Evolutionary conservation across 306 rosid species (phyloP), one percentile per base, ranked within the genome.

Genomic region (Ormosia semicastrata): DNA sequence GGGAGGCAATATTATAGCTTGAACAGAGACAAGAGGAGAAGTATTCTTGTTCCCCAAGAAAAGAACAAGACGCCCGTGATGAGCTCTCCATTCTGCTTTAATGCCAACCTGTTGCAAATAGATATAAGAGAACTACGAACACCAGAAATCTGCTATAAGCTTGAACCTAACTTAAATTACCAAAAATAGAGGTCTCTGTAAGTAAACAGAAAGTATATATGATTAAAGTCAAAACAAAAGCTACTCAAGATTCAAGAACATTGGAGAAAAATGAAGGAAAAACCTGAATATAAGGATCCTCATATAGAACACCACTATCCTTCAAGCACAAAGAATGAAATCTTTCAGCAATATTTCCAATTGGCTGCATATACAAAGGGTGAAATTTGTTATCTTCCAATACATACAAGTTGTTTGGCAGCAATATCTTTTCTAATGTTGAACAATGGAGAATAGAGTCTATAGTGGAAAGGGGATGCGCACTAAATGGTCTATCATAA

Each of bases 241-340:
- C 14, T 33, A 37, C 24, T 8, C 10, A 47, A 68, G 4, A 56
- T 17, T 37, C 18, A 71, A 50, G 44, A 46, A 9, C 33, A 34
- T 60, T 18, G 69, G 72, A 63, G 43, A 40, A 78, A 54, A 33
- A 53, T 79, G 63, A 39, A 65, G 49, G 62, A 15, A 70, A 64
- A 58, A 92, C 94, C 94, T 92, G 97, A 80, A 90, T 86, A 84
- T 89, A 71, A 78, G 94, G 97, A 83, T 92, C 94, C 85, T 92
- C 97, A 2, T 90, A 90, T 50, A 92, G 87, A 81, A 92, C 89
- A 43, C 97, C 97, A 73, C 93, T 87, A 83, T 92, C 97, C 83
- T 92, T 92, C 85, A 89, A 79, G 84, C 94, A 89, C 89, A 92
- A 79, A 79, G 94, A 91, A 53, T 46, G 83, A 81, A 92, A 92